Base-by-base conservation (phyloP, 2,329 filamentous ascomycete genomes). In the Diaporthe vexans region DNA sequence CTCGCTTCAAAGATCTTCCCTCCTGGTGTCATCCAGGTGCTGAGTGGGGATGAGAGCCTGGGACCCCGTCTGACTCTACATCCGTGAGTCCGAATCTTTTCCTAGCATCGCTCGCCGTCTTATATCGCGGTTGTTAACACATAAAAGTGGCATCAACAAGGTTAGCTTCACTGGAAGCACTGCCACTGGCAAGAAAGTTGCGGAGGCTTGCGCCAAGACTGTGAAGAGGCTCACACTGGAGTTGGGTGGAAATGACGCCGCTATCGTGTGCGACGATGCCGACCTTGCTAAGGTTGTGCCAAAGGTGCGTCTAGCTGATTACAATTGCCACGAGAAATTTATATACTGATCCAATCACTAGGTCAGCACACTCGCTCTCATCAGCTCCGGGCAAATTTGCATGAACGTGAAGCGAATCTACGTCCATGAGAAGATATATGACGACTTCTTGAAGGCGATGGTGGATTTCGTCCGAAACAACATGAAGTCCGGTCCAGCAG, bases 161-260 rank as follows among this genome's bases (percentile, higher is more conserved):
- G 88, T 93, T 79, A 87, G 85, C 77, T 93, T 93, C 81, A 93
- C 91, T 0, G 91, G 91, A 3, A 91, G 89, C 15, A 89, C 65
- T 1, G 51, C 46, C 33, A 73, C 73, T 9, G 75, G 75, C 1
- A 85, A 85, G 72, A 81, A 79, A 46, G 83, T 88, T 9, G 85
- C 85, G 81, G 83, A 81, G 26, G 82, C 80, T 48, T 83, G 82
- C 33, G 83, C 83, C 4, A 82, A 81, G 75, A 86, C 86, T 0
- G 76, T 89, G 37, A 89, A 89, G 79, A 81, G 84, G n/a, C 79
- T 87, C 0, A 87, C 85, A 0, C 81, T 88, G 6, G 87, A 84
- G 76, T 76, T 82, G 85, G 87, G 77, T n/a, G 77, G 77, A 11
- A 78, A 78, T 35, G 77, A 78, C 37, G 82, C 86, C 0, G 82